Base-by-base conservation (phyloP, 768 basidiomycete genomes). In the Lentinula guzmanii region DNA sequence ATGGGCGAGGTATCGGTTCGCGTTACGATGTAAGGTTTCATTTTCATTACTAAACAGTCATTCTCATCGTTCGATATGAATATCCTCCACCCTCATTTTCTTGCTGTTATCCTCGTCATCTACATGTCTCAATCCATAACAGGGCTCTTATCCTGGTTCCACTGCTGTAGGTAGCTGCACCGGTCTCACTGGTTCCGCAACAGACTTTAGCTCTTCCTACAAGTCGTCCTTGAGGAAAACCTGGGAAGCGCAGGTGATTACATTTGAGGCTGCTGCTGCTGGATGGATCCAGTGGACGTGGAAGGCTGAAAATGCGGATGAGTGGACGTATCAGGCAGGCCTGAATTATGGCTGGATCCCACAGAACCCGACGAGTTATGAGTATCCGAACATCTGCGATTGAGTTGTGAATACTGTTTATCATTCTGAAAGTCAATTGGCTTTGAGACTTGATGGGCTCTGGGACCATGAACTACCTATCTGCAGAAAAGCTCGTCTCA, bases 291-390 rank as follows among this genome's bases (percentile, higher is more conserved):
- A 86, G 70, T 91, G 90, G 91, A 84, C 89, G 0, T 93, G 91
- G 91, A 93, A 93, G 75, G 72, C 90, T 0, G 91, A 93, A 70
- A 75, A 75, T 63, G 87, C 91, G 2, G 90, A 93, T 64, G 95
- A 96, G 61, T 97, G 95, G 95, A 81, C 88, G 0, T 96, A 96
- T 76, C 83, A 90, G 65, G 86, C 89, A 50, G 93, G 93, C 43
- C 76, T 95, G 35, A 28, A 3, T 1, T 28, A 56, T 62, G 93
- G 93, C 21, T 95, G 91, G 91, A 95, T 97, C 70, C 93, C 94
- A 8, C 71, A 78, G 64, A 71, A 81, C 62, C 81, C 82, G 5
- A 80, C 80, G 10, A 65, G 70, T 28, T 72, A 67, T 52, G 66
- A 75, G 66, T 91, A 83, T 72, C 88, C 86, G 16, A 79, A 75